Base-by-base conservation (phyloP, 768 basidiomycete genomes). In the Hemileccinum rubropunctum region DNA sequence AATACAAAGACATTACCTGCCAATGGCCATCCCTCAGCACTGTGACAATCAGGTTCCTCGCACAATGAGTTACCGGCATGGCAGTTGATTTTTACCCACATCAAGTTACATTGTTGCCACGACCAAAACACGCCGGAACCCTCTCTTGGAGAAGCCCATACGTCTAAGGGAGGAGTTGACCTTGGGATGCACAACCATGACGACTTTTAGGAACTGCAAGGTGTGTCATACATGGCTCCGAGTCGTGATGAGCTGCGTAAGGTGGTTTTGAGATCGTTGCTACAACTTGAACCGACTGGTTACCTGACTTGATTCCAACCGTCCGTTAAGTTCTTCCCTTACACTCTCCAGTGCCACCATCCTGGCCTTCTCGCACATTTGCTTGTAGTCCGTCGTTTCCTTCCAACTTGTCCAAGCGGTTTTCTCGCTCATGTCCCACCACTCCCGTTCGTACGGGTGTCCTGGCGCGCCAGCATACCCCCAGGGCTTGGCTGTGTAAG, bases 401-500 rank as follows among this genome's bases (percentile, higher is more conserved):
- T 59, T 57, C 62, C 64, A 68, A 2, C 61, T 73, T 23, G 50
- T 60, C 80, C 79, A 82, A 2, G 62, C 58, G 0, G 80, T 80
- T 47, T 64, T 64, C 36, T 73, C 73, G 14, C 74, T 51, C 21
- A 60, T 53, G 1, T 42, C 42, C 75, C 78, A 81, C 80, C 81
- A 82, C 34, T 74, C 75, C 8, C 52, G 54, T 17, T 61, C 58
- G 56, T 71, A 80, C 0, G 82, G 80, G 52, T 82, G 74, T 10
- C 73, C 74, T 11, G 77, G 80, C 1, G 77, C 66, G 12, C 78
- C 76, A 1, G 75, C 68, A 50, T 81, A 81, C 3, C 79, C 79
- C 80, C 82, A 81, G 1, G 79, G 80, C 52, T 82, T 83, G 8
- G 78, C 69, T 1, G 75, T 76, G 51, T 66, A 76, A 4, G 78